Evolutionary conservation across 441 rosid species (phyloP), one percentile per base, ranked within the genome.

Genomic region (Eutrema salsugineum): DNA sequence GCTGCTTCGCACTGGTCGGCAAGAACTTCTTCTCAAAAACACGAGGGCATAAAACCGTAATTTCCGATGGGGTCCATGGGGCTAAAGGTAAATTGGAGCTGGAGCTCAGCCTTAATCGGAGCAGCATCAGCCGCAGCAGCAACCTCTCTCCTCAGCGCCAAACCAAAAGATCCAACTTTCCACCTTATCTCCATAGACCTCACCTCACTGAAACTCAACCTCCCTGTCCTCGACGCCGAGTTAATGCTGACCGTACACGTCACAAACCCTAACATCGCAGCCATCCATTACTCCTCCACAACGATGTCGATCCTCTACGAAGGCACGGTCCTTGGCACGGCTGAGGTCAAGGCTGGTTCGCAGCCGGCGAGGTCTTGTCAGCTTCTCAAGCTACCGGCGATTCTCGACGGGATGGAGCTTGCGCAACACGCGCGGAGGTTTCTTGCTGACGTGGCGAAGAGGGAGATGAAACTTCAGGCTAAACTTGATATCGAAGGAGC

Each of bases 101-200:
- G 95, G 97, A 78, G 78, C 65, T 83, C 97, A 39, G 93, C 95
- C 16, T 3, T 83, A 2, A 46, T 85, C 43, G 95, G 97, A 53
- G 97, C 91, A 6, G 91, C 85, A 1, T 75, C 94, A 0, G 92
- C 94, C 0, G 59, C 81, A 6, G 85, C 89, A 0, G 80, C 71
- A 15, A 60, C 81, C 1, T 84, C 90, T 20, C 72, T 88, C 15
- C 6, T 85, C 63, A 72, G 38, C 36, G 84, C 85, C 8, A 89
- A 80, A 73, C 98, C 97, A 8, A 87, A 82, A 54, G 94, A 93
- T 79, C 98, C 98, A 9, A 86, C 89, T 8, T 90, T 93, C 80
- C 83, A 86, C 69, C 78, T 93, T 20, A 79, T 86, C 88, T 86
- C 97, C 72, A 85, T 93, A 86, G 69, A 79, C 49, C 77, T 93